phyloP scores from a whole-genome alignment of 2,329 filamentous ascomycete genomes.

The Fusarium sarcochroum region DNA sequence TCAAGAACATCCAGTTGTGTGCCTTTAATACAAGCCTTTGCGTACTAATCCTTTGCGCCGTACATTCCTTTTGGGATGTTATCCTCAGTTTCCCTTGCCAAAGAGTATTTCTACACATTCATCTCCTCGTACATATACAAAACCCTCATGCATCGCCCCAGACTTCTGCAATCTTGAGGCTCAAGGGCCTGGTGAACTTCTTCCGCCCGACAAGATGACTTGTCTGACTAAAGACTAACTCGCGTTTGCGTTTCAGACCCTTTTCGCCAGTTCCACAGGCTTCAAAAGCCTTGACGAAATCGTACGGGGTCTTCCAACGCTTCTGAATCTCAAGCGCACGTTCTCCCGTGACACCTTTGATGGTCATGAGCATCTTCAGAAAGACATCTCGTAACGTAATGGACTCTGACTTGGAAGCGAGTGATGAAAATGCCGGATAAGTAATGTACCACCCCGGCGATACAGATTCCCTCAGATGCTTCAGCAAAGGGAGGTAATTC shows the following conservation, averaged over 20 bases:
- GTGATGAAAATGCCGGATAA: slow-evolving; percentile 78
- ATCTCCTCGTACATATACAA: background rate
- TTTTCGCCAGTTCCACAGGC: slow-evolving; percentile 63
- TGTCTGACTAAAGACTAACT: slow-evolving; percentile 71
- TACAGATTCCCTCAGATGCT: slow-evolving; percentile 68
- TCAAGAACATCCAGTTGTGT: background rate
- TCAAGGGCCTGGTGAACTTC: slow-evolving; percentile 76
- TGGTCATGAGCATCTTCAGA: slow-evolving; percentile 90
- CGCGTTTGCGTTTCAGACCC: slow-evolving; percentile 69
- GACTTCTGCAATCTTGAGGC: slow-evolving; percentile 78
- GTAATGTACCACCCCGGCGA: slow-evolving; percentile 71
- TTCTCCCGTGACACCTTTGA: slow-evolving; percentile 79
- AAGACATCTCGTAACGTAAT: slow-evolving; percentile 82
- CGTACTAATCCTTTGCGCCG: background rate
- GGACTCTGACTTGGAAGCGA: slow-evolving; percentile 81
- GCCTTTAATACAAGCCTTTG: background rate
- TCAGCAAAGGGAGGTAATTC: slow-evolving; percentile 76
- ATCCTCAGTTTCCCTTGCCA: background rate
- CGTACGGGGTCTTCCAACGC: slow-evolving; percentile 80
- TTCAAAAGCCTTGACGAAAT: slow-evolving; percentile 79
- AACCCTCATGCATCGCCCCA: slow-evolving; percentile 70
- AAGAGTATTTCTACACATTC: background rate
- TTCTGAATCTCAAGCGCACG: slow-evolving; percentile 85
- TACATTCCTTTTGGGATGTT: background rate
- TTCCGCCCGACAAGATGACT: slow-evolving; percentile 74